Conservation (phyloP, 2,329 filamentous ascomycete species). For the Neonectria magnoliae region DNA sequence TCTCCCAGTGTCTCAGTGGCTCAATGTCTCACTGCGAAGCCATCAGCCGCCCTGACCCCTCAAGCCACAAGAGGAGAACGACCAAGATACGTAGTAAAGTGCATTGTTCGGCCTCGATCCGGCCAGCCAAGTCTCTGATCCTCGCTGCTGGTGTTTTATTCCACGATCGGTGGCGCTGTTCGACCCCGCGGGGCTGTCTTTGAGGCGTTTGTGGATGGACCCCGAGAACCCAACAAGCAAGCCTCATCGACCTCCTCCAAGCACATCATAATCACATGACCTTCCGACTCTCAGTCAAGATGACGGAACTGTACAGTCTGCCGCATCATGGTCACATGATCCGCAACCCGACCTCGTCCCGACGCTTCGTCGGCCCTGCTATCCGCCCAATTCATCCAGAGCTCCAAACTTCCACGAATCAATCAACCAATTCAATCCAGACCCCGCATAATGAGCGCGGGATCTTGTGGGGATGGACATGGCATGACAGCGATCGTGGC, state of each 20-base stretch:
- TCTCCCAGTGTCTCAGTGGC: background rate
- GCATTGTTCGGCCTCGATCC: background rate
- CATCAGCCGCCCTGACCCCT: background rate
- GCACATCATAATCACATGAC: conserved; percentile 1
- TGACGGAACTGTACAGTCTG: too few relatives aligned
- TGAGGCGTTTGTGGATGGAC: background rate
- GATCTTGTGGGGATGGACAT: conserved; percentile 15
- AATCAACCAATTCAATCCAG: background rate
- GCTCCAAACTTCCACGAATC: conserved; percentile 18
- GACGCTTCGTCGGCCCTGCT: conserved; percentile 20
- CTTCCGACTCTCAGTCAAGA: too few relatives aligned
- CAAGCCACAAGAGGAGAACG: background rate
- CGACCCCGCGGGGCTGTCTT: background rate
- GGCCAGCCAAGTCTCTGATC: background rate
- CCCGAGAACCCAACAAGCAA: background rate
- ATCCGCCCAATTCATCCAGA: conserved; percentile 6
- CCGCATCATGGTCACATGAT: conserved; percentile 2
- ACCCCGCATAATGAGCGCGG: conserved; percentile 21
- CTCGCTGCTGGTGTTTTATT: background rate
- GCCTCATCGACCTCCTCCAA: background rate
- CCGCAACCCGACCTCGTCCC: background rate
- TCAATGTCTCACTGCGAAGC: background rate
- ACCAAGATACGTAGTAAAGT: background rate
- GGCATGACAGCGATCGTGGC: background rate
- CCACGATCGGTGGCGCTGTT: background rate